phyloP scores from a whole-genome alignment of 148 eudicot species.

The Dysphania ambrosioides region DNA sequence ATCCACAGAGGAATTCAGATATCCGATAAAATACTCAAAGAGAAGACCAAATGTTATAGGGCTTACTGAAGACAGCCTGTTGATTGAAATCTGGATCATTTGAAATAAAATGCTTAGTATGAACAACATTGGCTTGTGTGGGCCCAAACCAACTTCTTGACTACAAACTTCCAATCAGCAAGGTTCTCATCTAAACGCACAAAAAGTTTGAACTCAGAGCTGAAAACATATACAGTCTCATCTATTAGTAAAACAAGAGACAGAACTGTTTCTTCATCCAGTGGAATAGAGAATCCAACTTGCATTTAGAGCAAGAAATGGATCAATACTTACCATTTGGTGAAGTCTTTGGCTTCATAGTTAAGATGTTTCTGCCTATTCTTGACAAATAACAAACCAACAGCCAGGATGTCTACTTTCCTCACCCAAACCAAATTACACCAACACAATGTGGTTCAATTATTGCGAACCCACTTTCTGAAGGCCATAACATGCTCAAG shows the following conservation, averaged over 20 bases:
- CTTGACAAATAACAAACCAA: neutral
- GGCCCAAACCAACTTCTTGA: neutral
- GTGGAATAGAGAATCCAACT: neutral
- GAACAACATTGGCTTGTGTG: neutral
- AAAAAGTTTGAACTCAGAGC: neutral
- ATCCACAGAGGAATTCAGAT: too few relatives aligned
- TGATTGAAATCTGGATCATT: neutral
- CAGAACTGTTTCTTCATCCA: neutral
- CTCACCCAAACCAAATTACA: neutral
- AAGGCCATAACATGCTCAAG: slow-evolving; percentile 73
- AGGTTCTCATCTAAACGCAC: neutral
- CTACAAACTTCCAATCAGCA: neutral
- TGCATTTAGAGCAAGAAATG: neutral
- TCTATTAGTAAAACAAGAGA: neutral
- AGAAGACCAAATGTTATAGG: neutral
- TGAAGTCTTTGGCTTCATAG: neutral
- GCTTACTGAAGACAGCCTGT: neutral
- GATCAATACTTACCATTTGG: neutral
- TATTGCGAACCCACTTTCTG: slow-evolving; percentile 64
- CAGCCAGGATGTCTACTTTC: neutral
- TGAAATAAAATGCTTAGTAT: neutral
- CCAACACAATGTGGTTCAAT: slow-evolving; percentile 24
- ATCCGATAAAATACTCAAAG: neutral
- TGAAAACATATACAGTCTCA: neutral
- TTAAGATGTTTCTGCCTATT: neutral